Conservation (phyloP, 148 eudicot species). For the Fagopyrum tataricum region DNA sequence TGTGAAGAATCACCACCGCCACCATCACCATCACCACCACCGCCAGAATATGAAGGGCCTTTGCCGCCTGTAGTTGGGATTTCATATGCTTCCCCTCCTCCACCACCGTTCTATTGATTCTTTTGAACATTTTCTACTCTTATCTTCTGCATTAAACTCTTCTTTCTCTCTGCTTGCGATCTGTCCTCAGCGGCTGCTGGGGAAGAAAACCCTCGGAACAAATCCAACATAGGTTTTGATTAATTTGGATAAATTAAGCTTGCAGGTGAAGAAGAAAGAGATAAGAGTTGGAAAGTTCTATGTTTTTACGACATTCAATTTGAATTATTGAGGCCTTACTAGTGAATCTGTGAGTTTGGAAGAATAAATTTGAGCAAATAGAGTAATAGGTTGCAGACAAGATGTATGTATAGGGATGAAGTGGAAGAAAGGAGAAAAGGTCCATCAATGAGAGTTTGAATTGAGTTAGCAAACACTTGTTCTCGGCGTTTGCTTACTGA, state of each 20-base stretch:
- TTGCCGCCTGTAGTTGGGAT: slow-evolving; percentile 53
- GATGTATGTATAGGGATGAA: slow-evolving; percentile 34
- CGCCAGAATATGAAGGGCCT: slow-evolving; percentile 46
- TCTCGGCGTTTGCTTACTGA: slow-evolving; percentile 29
- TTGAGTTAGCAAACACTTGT: slow-evolving; percentile 22
- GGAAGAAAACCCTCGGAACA: too few species aligned
- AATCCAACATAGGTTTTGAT: too few species aligned
- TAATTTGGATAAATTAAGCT: too few species aligned
- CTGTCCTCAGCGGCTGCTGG: too few species aligned
- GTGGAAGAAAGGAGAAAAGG: slow-evolving; percentile 13
- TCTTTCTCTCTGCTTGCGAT: neutral
- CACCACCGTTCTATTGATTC: slow-evolving; percentile 90
- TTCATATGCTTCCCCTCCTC: slow-evolving; percentile 67
- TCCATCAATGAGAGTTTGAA: neutral
- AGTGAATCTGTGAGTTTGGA: slow-evolving; percentile 19
- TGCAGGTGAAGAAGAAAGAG: neutral
- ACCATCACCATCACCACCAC: slow-evolving; percentile 16
- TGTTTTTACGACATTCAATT: neutral
- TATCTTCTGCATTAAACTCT: slow-evolving; percentile 10
- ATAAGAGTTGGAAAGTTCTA: neutral
- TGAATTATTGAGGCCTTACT: neutral
- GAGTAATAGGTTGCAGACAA: slow-evolving; percentile 39
- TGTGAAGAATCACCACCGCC: neutral
- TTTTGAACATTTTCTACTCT: slow-evolving; percentile 31
- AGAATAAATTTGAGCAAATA: slow-evolving; percentile 32